These are phyloP conservation scores for Erigeron canadensis DNA, from an alignment of 129 eudicot genomes.

Conservation along the genomic window DNA sequence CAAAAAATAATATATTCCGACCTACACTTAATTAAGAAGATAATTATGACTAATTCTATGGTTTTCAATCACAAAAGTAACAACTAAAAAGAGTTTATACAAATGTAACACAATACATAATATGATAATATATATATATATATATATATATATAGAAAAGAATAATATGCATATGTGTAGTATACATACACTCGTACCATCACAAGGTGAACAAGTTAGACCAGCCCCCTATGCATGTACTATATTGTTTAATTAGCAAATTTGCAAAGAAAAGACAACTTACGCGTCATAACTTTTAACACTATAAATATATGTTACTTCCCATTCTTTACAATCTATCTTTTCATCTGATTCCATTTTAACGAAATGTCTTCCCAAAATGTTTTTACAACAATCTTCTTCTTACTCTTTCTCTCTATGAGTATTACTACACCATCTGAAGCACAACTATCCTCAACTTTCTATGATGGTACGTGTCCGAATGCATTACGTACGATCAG, in stretches of 20 bases:
- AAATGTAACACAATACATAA: not conserved
- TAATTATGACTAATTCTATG: slow-evolving; percentile 10
- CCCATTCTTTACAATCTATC: not conserved
- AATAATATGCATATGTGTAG: no score
- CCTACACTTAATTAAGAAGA: not conserved
- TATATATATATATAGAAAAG: no score
- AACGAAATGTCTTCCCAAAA: slow-evolving; percentile 21
- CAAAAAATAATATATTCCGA: not conserved
- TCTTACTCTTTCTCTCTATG: slow-evolving; percentile 22
- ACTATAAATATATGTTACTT: not conserved
- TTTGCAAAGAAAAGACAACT: no score
- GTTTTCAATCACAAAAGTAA: not conserved
- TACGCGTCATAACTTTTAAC: not conserved
- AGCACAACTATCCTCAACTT: slow-evolving; percentile 32
- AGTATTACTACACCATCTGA: slow-evolving; percentile 17
- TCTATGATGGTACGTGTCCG: slow-evolving; percentile 32
- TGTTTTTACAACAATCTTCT: slow-evolving; percentile 10
- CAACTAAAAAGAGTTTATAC: not conserved
- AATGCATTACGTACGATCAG: slow-evolving; percentile 29
- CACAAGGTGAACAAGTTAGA: not conserved
- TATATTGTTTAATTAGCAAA: not conserved
- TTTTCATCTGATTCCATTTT: not conserved
- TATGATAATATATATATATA: not conserved
- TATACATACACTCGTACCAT: not conserved
- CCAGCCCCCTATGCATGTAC: not conserved